Evolutionary conservation across 768 basidiomycete species (phyloP).

Genomic region (Myochromella boudieri): DNA sequence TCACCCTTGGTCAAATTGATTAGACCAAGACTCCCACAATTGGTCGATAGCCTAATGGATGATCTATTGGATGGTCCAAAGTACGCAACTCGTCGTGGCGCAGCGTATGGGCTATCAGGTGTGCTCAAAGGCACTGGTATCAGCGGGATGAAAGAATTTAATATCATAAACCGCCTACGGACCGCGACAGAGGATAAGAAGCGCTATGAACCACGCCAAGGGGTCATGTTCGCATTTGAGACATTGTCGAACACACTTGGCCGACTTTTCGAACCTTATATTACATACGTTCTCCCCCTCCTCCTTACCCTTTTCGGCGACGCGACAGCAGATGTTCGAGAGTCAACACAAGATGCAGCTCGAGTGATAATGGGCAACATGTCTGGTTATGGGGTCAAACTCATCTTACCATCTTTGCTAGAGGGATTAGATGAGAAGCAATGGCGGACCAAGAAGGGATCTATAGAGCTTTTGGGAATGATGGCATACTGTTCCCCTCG

Average conservation of each 20-base stretch:
- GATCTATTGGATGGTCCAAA: slow-evolving; percentile 79
- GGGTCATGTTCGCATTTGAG: slow-evolving; percentile 93
- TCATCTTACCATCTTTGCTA: slow-evolving; percentile 87
- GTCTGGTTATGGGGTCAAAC: slow-evolving; percentile 93
- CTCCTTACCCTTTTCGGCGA: slow-evolving; percentile 89
- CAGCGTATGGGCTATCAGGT: slow-evolving; percentile 94
- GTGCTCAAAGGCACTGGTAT: slow-evolving; percentile 91
- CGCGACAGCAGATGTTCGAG: slow-evolving; percentile 80
- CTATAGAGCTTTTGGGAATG: slow-evolving; percentile 94
- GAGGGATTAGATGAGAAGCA: slow-evolving; percentile 96
- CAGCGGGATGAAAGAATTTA: slow-evolving; percentile 79
- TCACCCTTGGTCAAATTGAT: slow-evolving; percentile 81
- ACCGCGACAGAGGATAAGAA: slow-evolving; percentile 88
- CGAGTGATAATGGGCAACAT: slow-evolving; percentile 94
- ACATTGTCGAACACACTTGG: slow-evolving; percentile 85
- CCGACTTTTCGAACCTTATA: slow-evolving; percentile 92
- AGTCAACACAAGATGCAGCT: slow-evolving; percentile 90
- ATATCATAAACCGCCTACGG: slow-evolving; percentile 71
- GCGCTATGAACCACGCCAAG: slow-evolving; percentile 82
- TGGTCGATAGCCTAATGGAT: slow-evolving; percentile 78
- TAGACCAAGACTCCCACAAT: slow-evolving; percentile 50
- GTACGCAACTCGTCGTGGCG: slow-evolving; percentile 94
- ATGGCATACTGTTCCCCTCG: slow-evolving; percentile 98
- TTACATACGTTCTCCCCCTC: slow-evolving; percentile 78
- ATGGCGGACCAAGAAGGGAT: slow-evolving; percentile 97